A percentile compares a stretch with the other conserved stretches of the same genome.
Evolutionary conservation across 805 yeast species (phyloP).

Genomic region (Blastobotrys attinorum): DNA sequence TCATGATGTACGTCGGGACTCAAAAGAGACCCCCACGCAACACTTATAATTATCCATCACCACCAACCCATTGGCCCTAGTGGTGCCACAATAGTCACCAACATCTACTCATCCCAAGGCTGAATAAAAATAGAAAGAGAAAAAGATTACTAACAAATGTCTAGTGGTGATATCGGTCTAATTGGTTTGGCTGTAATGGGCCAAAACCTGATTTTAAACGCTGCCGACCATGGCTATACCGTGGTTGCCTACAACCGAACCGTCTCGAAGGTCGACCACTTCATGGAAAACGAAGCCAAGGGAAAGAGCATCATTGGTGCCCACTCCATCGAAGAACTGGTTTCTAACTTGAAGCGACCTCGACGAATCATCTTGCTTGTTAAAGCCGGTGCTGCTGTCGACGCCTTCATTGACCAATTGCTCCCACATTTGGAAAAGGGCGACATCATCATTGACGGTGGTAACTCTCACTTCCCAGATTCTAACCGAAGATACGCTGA

Average conservation of each 20-base stretch:
- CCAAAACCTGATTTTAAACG: conserved; percentile 86
- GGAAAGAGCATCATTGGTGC: conserved; percentile 94
- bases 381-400: conserved; percentile 96
- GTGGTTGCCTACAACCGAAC: conserved; percentile 99
- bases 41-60: too few relatives aligned
- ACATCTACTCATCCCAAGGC: too few relatives aligned
- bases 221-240: conserved; percentile 97
- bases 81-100: too few relatives aligned
- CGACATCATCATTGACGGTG: conserved; percentile 98
- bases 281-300: conserved; percentile 91
- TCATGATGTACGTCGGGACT: too few relatives aligned
- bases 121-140: not conserved
- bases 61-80: too few relatives aligned
- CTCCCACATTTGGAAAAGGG: conserved; percentile 90
- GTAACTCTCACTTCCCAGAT: conserved; percentile 99
- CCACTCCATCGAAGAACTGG: conserved; percentile 80
- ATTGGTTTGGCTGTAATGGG: conserved; percentile 99
- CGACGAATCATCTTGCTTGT: conserved; percentile 91
- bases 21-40: too few relatives aligned
- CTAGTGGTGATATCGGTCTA: conserved; percentile 72
- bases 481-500: conserved; percentile 93
- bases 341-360: conserved; percentile 88
- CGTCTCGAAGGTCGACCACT: conserved; percentile 88
- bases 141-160: not conserved
- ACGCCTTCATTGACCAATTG: conserved; percentile 78